Percentiles rank a stretch among this genome's conserved stretches.
Evolutionary conservation across 2,329 filamentous ascomycete species (phyloP).

Genomic region (Xylariales sp.): DNA sequence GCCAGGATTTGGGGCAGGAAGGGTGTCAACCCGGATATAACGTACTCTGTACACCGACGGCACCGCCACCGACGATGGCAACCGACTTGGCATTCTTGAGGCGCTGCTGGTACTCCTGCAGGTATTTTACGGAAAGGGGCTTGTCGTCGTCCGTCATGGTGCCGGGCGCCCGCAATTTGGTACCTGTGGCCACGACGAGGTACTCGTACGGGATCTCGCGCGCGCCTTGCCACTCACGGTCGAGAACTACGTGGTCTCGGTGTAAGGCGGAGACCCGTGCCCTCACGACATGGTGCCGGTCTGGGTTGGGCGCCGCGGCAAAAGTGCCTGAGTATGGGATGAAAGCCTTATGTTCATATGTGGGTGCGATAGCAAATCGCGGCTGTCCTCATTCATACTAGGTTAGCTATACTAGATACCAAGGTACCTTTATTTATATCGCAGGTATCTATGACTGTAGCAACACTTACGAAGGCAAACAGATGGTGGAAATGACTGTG

Average conservation of each 20-base stretch:
- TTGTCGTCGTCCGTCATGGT: conserved; percentile 53
- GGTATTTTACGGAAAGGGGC: conserved; percentile 47
- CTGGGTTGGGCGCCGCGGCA: conserved; percentile 46
- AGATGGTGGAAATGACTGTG: conserved; percentile 63
- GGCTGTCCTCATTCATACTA: conserved; percentile 46
- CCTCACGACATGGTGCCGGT: conserved; percentile 50
- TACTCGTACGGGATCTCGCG: conserved; percentile 56
- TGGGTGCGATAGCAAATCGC: conserved; percentile 56
- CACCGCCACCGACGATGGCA: conserved; percentile 58
- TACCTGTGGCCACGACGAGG: conserved; percentile 59
- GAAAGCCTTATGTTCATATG: conserved; percentile 60
- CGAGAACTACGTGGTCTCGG: conserved; percentile 49
- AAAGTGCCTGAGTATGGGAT: conserved; percentile 58
- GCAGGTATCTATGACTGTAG: background rate
- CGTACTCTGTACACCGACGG: conserved; percentile 59
- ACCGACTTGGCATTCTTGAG: conserved; percentile 49
- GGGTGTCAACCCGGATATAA: background rate
- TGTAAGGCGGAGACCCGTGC: conserved; percentile 51
- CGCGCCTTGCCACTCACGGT: conserved; percentile 50
- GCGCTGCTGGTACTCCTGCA: conserved; percentile 51
- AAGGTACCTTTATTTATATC: background rate
- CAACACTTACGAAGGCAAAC: conserved; percentile 55
- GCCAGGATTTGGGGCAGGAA: background rate
- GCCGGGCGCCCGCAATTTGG: conserved; percentile 51
- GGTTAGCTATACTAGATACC: background rate